phyloP scores from a whole-genome alignment of 169 alveolate species.

The Plasmodium vivax region DNA sequence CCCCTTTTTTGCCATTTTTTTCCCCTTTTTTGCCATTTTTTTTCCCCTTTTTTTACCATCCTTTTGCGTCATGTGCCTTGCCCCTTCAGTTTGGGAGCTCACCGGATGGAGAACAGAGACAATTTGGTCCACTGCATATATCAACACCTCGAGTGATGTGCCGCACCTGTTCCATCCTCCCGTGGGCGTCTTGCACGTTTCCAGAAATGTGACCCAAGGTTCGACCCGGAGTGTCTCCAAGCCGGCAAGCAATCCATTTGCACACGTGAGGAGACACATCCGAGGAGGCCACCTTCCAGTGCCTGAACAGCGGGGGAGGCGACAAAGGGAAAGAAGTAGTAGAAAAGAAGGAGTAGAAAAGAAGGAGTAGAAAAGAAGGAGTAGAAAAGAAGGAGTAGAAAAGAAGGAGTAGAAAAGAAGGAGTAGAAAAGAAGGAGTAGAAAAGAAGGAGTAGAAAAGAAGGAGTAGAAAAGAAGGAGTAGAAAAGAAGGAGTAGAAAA shows the following conservation, averaged over 20 bases:
- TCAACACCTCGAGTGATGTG: not conserved
- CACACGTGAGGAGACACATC: not conserved
- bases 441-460: too few species aligned
- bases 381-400: too few species aligned
- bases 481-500: too few species aligned
- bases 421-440: too few species aligned
- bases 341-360: not conserved
- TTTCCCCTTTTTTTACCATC: not conserved
- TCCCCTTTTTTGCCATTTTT: too few species aligned
- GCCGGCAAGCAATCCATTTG: not conserved
- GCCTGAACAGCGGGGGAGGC: too few species aligned
- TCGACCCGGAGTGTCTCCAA: not conserved
- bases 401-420: too few species aligned
- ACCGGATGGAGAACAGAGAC: not conserved
- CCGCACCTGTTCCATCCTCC: not conserved
- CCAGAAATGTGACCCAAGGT: not conserved
- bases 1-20: too few species aligned
- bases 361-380: too few species aligned
- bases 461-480: too few species aligned
- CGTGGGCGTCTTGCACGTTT: not conserved
- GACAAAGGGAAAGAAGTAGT: too few species aligned
- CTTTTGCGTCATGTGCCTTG: not conserved
- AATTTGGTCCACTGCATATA: not conserved
- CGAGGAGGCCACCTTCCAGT: not conserved
- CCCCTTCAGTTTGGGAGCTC: not conserved